Conservation (phyloP, 805 yeast genomes). For the Candida ficus region DNA sequence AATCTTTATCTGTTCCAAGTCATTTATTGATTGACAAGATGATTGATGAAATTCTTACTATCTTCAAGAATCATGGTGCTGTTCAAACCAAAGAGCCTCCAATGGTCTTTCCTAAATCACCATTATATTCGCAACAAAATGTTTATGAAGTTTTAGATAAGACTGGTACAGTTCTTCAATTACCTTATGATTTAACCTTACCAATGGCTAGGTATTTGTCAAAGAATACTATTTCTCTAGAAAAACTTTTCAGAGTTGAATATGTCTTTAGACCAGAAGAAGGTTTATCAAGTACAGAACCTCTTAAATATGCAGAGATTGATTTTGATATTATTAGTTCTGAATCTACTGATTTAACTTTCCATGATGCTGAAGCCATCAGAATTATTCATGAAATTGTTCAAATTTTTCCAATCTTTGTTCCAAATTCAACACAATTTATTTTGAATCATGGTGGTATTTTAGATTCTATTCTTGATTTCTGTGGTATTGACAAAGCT, state of each 20-base stretch:
- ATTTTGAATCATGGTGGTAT: slow-evolving; percentile 79
- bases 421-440: slow-evolving; percentile 48
- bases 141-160: slow-evolving; percentile 76
- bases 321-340: slow-evolving; percentile 72
- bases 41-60: slow-evolving; percentile 50
- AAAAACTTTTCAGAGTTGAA: slow-evolving; percentile 70
- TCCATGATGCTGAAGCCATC: slow-evolving; percentile 84
- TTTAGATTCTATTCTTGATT: slow-evolving; percentile 70
- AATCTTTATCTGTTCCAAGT: slow-evolving; percentile 33
- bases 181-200: slow-evolving; percentile 84
- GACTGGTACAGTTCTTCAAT: slow-evolving; percentile 81
- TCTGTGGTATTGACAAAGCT: slow-evolving; percentile 73
- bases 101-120: slow-evolving; percentile 73
- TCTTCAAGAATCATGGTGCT: slow-evolving; percentile 84
- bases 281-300: slow-evolving; percentile 58
- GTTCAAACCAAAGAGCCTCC: slow-evolving; percentile 66
- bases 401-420: slow-evolving; percentile 60
- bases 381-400: slow-evolving; percentile 76
- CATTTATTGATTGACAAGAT: slow-evolving; percentile 56
- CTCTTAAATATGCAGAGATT: slow-evolving; percentile 71
- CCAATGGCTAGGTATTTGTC: slow-evolving; percentile 88
- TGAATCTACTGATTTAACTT: slow-evolving; percentile 40
- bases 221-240: slow-evolving; percentile 44
- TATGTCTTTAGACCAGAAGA: slow-evolving; percentile 69
- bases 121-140: slow-evolving; percentile 58